These are phyloP conservation scores for Coemansia sp. DNA, from an alignment of 192 early-diverging fungal species.

Conservation along the genomic window DNA sequence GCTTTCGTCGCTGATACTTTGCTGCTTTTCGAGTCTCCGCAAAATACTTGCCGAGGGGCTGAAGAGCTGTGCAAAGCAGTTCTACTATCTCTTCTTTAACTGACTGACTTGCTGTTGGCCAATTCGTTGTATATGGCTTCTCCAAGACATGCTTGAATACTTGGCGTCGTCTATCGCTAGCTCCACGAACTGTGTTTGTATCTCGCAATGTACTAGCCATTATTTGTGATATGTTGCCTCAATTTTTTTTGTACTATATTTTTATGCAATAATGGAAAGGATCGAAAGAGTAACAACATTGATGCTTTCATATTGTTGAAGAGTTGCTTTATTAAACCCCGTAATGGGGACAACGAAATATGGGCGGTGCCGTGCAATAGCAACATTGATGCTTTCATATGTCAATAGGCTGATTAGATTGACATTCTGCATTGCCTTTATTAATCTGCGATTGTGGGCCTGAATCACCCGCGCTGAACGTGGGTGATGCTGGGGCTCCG, in stretches of 20 bases:
- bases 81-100: conserved; percentile 19
- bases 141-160: conserved; percentile 50
- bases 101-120: conserved; percentile 22
- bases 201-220: neutral
- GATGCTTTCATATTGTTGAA: no score
- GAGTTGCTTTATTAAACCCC: no score
- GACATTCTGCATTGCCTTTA: neutral
- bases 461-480: neutral
- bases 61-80: conserved; percentile 26
- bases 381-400: no score
- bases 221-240: neutral
- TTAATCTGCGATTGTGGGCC: conserved; percentile 3
- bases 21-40: conserved; percentile 22
- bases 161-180: conserved; percentile 23
- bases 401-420: no score
- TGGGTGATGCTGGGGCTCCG: neutral
- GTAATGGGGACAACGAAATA: no score
- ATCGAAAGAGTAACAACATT: no score
- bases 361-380: no score
- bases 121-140: conserved; percentile 36
- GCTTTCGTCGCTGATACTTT: conserved; percentile 15
- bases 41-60: conserved; percentile 32
- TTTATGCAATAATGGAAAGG: no score
- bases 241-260: no score
- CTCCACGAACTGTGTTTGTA: conserved; percentile 18